These are phyloP conservation scores for Calonectria ilicicola DNA, from an alignment of 2,329 filamentous ascomycete species.

Conservation along the genomic window DNA sequence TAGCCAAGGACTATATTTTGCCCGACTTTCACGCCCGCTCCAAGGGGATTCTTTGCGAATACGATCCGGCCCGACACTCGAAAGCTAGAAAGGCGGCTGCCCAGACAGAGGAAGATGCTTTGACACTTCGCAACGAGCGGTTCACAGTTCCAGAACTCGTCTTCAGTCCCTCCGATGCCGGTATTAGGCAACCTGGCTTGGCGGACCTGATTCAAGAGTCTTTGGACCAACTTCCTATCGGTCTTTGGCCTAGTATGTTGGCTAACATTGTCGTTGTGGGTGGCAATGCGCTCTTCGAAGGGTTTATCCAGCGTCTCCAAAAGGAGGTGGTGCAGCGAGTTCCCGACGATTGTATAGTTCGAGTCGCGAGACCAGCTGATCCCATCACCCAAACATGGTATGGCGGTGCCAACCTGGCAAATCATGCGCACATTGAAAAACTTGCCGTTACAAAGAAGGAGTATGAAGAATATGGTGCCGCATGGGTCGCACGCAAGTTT, in stretches of 20 bases:
- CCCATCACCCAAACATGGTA: constrained; percentile 87
- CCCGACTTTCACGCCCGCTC: constrained; percentile 77
- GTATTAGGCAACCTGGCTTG: constrained; percentile 85
- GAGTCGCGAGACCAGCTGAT: constrained; percentile 77
- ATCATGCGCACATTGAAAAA: constrained; percentile 73
- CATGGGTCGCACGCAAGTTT: constrained; percentile 82
- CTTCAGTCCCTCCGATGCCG: constrained; percentile 88
- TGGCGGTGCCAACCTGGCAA: constrained; percentile 84
- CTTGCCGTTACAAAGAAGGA: constrained; percentile 87
- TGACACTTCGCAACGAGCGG: constrained; percentile 91
- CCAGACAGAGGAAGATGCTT: constrained; percentile 74
- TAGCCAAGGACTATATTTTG: constrained; percentile 91
- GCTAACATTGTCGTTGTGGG: constrained; percentile 92
- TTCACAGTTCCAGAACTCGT: constrained; percentile 91
- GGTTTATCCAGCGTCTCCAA: constrained; percentile 84
- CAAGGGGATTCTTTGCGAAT: constrained; percentile 79
- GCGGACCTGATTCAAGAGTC: constrained; percentile 86
- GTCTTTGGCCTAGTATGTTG: constrained; percentile 84
- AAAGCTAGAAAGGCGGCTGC: constrained; percentile 60
- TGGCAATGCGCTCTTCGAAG: constrained; percentile 83
- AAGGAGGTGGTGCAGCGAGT: constrained; percentile 78
- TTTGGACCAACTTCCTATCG: constrained; percentile 79
- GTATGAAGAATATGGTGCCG: constrained; percentile 87
- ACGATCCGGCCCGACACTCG: constrained; percentile 75
- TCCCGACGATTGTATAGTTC: constrained; percentile 81